phyloP scores from a whole-genome alignment of 176 grass and related monocot genomes.

The Carex kokanica region DNA sequence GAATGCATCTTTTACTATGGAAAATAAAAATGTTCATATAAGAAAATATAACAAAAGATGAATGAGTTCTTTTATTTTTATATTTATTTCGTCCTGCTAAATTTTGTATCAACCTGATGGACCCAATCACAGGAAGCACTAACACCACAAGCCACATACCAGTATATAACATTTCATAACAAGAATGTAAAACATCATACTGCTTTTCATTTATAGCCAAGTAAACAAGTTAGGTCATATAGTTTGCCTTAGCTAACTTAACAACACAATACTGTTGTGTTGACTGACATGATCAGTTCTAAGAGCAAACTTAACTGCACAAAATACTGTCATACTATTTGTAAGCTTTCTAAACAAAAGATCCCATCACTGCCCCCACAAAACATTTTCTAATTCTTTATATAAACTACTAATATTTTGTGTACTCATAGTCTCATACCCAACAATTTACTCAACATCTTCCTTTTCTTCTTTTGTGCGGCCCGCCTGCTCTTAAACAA shows the following conservation, averaged over 20 bases:
- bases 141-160: not conserved
- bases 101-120: too few relatives aligned
- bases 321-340: not conserved
- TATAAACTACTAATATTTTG: too few relatives aligned
- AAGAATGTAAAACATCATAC: not conserved
- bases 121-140: not conserved
- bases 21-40: too few relatives aligned
- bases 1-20: too few relatives aligned
- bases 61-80: too few relatives aligned
- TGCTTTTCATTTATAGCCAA: not conserved
- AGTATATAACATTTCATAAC: not conserved
- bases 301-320: not conserved
- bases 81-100: too few relatives aligned
- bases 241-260: not conserved
- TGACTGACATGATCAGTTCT: not conserved
- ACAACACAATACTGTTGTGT: not conserved
- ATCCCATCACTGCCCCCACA: not conserved
- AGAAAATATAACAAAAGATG: too few relatives aligned
- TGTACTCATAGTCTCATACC: not conserved
- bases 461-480: not conserved
- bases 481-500: not conserved
- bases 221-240: not conserved
- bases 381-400: not conserved
- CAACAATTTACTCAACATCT: not conserved
- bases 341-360: not conserved